These are phyloP conservation scores for Eucalyptus guilfoylei DNA, from an alignment of 345 rosid species.

Conservation along the genomic window DNA sequence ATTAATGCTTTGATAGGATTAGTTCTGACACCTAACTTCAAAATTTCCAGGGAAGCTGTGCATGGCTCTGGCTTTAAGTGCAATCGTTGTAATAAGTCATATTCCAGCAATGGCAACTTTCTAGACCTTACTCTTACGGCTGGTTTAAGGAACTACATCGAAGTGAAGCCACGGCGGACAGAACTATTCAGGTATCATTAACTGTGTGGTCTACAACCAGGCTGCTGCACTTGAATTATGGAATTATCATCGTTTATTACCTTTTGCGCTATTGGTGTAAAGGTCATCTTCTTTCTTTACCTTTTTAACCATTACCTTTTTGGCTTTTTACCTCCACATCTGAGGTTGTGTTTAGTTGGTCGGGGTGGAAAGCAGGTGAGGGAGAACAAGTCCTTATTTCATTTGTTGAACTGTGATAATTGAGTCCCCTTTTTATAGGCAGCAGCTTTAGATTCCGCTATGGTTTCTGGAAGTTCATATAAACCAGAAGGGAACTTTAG, in stretches of 20 bases:
- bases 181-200: conserved; percentile 67
- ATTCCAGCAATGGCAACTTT: conserved; percentile 70
- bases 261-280: neutral
- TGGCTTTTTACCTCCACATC: neutral
- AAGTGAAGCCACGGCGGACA: conserved; percentile 54
- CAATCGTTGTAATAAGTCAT: conserved; percentile 57
- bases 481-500: neutral
- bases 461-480: neutral
- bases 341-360: neutral
- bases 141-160: conserved; percentile 53
- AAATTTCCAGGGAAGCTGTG: conserved; percentile 49
- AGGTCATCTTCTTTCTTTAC: neutral
- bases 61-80: conserved; percentile 88
- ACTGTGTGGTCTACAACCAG: neutral
- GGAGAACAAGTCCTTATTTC: neutral
- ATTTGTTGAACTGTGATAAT: neutral
- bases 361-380: neutral
- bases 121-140: conserved; percentile 76
- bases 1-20: neutral
- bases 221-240: neutral
- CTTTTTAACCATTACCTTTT: neutral
- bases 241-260: neutral
- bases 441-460: too few relatives aligned
- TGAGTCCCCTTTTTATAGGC: too few relatives aligned
- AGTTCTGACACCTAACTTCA: neutral